Percentiles rank a stretch among this genome's conserved stretches.
Evolutionary conservation across 1,139 yeast genomes (phyloP).

Genomic region (Hansenula sp.): DNA sequence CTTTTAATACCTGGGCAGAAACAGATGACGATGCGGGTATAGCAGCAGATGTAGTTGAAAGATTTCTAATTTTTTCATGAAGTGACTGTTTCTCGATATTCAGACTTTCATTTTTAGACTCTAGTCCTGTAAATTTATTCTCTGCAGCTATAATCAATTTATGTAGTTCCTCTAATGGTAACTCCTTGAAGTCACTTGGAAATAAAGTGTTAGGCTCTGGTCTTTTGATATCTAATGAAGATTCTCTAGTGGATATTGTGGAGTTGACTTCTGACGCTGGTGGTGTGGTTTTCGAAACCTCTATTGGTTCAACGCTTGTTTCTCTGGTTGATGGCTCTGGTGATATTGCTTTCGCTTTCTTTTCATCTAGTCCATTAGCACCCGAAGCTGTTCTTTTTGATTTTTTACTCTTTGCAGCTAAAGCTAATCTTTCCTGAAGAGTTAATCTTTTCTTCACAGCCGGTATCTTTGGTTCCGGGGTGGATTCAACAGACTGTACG

Average conservation of each 20-base stretch:
- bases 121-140: slow-evolving; percentile 7
- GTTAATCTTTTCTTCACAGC: slow-evolving; percentile 19
- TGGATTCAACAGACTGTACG: slow-evolving; percentile 1
- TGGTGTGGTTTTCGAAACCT: neutral
- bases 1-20: slow-evolving; percentile 18
- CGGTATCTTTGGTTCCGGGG: slow-evolving; percentile 6
- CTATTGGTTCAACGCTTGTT: neutral
- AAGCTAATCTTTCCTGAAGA: slow-evolving; percentile 64
- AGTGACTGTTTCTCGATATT: slow-evolving; percentile 15
- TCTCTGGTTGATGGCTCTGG: slow-evolving; percentile 1
- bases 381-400: slow-evolving; percentile 16
- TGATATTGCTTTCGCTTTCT: neutral
- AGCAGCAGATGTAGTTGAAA: slow-evolving; percentile 5
- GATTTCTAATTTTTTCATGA: slow-evolving; percentile 11
- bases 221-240: slow-evolving; percentile 7
- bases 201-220: slow-evolving; percentile 6
- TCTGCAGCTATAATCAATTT: slow-evolving; percentile 18
- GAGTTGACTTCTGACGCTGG: slow-evolving; percentile 7
- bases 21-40: slow-evolving; percentile 8
- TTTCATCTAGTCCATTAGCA: neutral
- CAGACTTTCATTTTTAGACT: slow-evolving; percentile 12
- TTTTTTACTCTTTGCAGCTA: slow-evolving; percentile 58
- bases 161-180: slow-evolving; percentile 18
- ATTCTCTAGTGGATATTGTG: slow-evolving; percentile 4
- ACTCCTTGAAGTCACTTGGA: slow-evolving; percentile 16